Evolutionary conservation across 768 basidiomycete genomes (phyloP).

Genomic region (Trametes punicea): DNA sequence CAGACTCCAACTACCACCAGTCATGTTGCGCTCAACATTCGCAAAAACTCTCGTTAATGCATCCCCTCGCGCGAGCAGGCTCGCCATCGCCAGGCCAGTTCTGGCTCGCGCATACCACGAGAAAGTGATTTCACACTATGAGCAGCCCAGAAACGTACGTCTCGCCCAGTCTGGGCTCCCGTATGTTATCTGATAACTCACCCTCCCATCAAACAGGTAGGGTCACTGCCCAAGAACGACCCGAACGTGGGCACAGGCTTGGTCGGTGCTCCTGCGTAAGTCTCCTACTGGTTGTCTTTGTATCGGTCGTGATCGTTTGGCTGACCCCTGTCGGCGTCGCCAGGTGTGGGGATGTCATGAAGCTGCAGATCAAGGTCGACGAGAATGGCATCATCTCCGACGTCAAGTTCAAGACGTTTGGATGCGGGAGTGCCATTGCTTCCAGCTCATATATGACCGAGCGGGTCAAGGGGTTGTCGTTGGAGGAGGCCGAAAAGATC

Average conservation of each 20-base stretch:
- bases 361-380: constrained; percentile 96
- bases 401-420: constrained; percentile 99
- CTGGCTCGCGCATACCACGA: constrained; percentile 82
- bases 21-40: constrained; percentile 70
- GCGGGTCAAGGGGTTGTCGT: constrained; percentile 88
- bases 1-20: constrained; percentile 34
- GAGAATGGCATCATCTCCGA: constrained; percentile 94
- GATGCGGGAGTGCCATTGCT: constrained; percentile 97
- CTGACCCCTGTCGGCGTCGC: constrained; percentile 20
- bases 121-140: constrained; percentile 97
- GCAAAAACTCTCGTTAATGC: constrained; percentile 45
- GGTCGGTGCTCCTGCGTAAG: constrained; percentile 95
- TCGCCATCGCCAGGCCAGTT: constrained; percentile 43
- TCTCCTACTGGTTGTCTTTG: constrained; percentile 20
- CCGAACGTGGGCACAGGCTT: constrained; percentile 94
- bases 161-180: constrained; percentile 31
- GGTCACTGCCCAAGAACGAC: constrained; percentile 91
- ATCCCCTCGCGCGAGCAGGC: constrained; percentile 41
- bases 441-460: constrained; percentile 99
- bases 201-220: constrained; percentile 59
- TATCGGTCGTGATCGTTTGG: background rate
- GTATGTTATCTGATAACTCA: constrained; percentile 59
- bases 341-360: constrained; percentile 99
- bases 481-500: constrained; percentile 94
- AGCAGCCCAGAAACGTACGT: constrained; percentile 93